A percentile compares a stretch with the other conserved stretches of the same genome.
phyloP scores from a whole-genome alignment of 306 rosid species.

The Vachellia pachyceras region DNA sequence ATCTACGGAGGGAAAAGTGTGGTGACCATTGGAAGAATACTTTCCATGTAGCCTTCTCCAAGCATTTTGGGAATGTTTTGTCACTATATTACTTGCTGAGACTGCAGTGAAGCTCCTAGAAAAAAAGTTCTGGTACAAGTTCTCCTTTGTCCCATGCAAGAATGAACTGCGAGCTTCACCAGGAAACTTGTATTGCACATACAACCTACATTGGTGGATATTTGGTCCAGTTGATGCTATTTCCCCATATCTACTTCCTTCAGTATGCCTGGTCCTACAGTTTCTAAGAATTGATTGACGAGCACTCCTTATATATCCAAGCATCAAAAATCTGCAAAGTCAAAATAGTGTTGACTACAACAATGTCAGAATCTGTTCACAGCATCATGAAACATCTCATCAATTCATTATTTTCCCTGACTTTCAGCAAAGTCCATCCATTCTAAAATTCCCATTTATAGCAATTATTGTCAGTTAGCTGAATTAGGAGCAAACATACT shows the following conservation, averaged over 20 bases:
- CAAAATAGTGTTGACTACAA: constrained; percentile 34
- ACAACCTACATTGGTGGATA: constrained; percentile 54
- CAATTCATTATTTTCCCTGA: neutral
- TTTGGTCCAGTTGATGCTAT: constrained; percentile 50
- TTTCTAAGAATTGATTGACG: constrained; percentile 48
- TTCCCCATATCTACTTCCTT: constrained; percentile 58
- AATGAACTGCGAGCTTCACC: constrained; percentile 48
- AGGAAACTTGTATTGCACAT: constrained; percentile 49
- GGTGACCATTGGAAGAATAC: constrained; percentile 49
- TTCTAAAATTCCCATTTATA: neutral
- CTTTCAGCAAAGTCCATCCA: constrained; percentile 16
- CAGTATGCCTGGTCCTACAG: constrained; percentile 47
- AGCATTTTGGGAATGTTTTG: constrained; percentile 60
- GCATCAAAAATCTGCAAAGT: constrained; percentile 76
- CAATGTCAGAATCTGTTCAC: constrained; percentile 6
- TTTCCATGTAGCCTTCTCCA: constrained; percentile 71
- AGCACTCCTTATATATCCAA: constrained; percentile 57
- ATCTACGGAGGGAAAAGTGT: constrained; percentile 58
- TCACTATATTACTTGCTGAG: constrained; percentile 53
- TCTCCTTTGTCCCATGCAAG: constrained; percentile 48
- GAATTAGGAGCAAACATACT: constrained; percentile 4
- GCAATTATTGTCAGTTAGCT: neutral
- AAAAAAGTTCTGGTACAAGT: constrained; percentile 35
- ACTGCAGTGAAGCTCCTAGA: constrained; percentile 51
- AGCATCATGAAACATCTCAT: neutral